phyloP scores from a whole-genome alignment of 306 rosid genomes.

The Pterocarpus santalinus region DNA sequence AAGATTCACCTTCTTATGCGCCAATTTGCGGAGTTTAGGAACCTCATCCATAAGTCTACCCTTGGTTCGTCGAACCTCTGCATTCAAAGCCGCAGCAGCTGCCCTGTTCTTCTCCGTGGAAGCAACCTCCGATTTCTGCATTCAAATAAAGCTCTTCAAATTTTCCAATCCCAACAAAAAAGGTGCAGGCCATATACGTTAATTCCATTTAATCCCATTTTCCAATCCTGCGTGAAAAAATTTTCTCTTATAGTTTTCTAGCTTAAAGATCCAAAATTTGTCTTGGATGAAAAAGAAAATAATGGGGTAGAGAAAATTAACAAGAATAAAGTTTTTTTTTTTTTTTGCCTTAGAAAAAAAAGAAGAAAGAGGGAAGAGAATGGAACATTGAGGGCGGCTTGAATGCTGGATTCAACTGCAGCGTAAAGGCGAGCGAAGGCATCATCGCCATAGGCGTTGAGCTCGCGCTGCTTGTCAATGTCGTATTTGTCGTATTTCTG shows the following conservation, averaged over 20 bases:
- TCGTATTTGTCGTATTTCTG: slow-evolving; percentile 70
- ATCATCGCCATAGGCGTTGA: slow-evolving; percentile 75
- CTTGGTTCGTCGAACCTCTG: slow-evolving; percentile 61
- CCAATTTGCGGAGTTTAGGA: slow-evolving; percentile 75
- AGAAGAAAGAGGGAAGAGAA: not conserved
- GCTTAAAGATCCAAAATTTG: too few species aligned
- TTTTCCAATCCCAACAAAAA: not conserved
- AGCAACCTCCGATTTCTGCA: slow-evolving; percentile 61
- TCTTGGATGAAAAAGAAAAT: too few species aligned
- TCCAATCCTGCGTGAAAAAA: not conserved
- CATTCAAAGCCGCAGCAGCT: slow-evolving; percentile 55
- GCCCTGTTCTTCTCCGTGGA: slow-evolving; percentile 51
- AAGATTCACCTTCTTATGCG: slow-evolving; percentile 66
- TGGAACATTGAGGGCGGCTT: slow-evolving; percentile 56
- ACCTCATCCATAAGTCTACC: slow-evolving; percentile 82
- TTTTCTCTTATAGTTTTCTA: too few species aligned
- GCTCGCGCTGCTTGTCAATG: slow-evolving; percentile 78
- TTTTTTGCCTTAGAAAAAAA: too few species aligned
- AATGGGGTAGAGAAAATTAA: too few species aligned
- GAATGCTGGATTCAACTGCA: slow-evolving; percentile 58
- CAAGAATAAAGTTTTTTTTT: too few species aligned
- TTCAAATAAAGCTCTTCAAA: not conserved
- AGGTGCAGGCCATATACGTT: too few species aligned
- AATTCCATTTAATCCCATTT: not conserved
- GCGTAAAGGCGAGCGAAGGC: slow-evolving; percentile 69